Evolutionary conservation across 2,329 filamentous ascomycete genomes (phyloP).

Genomic region (Ilyonectria sp.): DNA sequence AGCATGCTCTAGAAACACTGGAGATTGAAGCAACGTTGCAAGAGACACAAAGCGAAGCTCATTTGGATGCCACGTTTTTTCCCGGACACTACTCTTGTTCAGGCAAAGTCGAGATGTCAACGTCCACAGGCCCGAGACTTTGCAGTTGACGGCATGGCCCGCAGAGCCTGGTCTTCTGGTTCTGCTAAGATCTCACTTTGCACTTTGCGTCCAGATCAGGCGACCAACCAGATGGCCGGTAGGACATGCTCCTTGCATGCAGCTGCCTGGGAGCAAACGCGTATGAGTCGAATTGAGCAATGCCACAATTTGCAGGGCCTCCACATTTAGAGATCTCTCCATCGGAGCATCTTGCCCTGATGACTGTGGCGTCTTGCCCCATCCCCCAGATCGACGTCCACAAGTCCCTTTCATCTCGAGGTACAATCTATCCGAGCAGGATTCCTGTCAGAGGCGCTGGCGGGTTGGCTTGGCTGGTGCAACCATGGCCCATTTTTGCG

Average conservation of each 20-base stretch:
- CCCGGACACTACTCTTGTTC: background rate
- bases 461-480: background rate
- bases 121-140: background rate
- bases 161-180: background rate
- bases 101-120: background rate
- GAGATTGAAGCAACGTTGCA: background rate
- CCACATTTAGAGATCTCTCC: constrained; percentile 25
- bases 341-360: constrained; percentile 26
- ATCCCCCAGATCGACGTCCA: constrained; percentile 26
- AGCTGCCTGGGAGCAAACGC: background rate
- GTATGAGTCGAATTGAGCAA: constrained; percentile 7
- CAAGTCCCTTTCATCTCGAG: constrained; percentile 7
- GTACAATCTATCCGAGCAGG: background rate
- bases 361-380: constrained; percentile 29
- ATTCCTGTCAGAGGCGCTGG: background rate
- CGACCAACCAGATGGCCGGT: background rate
- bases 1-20: background rate
- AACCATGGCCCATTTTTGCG: background rate
- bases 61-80: background rate
- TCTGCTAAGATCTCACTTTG: background rate
- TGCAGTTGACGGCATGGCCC: background rate
- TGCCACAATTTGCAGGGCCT: constrained; percentile 24
- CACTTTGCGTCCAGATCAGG: background rate
- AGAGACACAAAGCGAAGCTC: background rate
- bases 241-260: constrained; percentile 22